Conservation (phyloP, 2,329 filamentous ascomycete genomes). For the Allantophomopsis cytisporea region DNA sequence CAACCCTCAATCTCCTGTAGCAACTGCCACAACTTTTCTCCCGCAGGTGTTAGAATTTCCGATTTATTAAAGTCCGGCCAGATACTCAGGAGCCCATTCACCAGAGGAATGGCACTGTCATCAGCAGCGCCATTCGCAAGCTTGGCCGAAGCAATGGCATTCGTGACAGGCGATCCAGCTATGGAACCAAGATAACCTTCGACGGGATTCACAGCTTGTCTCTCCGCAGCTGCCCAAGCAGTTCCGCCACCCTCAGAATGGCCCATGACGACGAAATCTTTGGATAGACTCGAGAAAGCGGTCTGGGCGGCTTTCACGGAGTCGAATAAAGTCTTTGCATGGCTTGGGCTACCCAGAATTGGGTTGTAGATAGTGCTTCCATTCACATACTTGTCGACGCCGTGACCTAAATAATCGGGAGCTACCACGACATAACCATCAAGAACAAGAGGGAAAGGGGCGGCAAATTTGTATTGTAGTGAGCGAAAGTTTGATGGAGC, state of each 20-base stretch:
- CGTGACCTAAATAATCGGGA: constrained; percentile 30
- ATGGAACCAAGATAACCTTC: constrained; percentile 5
- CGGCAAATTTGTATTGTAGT: constrained; percentile 25
- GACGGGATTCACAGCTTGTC: constrained; percentile 1
- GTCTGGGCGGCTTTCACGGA: constrained; percentile 25
- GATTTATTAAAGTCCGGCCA: no score
- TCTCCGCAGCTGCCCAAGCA: constrained; percentile 25
- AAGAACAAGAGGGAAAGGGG: constrained; percentile 24
- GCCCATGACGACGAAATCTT: constrained; percentile 28
- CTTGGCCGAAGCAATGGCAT: background rate
- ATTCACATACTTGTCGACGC: constrained; percentile 19
- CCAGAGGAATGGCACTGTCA: no score
- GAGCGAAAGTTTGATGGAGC: constrained; percentile 26
- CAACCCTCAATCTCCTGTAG: no score
- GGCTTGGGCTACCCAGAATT: constrained; percentile 22
- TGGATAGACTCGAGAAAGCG: constrained; percentile 23
- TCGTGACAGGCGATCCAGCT: constrained; percentile 2
- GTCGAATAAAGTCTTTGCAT: constrained; percentile 28
- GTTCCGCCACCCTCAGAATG: constrained; percentile 31
- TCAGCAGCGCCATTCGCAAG: background rate
- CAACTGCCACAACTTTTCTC: no score
- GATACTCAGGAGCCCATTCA: no score
- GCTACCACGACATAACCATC: constrained; percentile 29
- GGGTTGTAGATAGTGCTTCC: constrained; percentile 23
- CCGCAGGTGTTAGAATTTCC: no score